phyloP scores from a whole-genome alignment of 345 rosid genomes.

The Acer yangbiense region DNA sequence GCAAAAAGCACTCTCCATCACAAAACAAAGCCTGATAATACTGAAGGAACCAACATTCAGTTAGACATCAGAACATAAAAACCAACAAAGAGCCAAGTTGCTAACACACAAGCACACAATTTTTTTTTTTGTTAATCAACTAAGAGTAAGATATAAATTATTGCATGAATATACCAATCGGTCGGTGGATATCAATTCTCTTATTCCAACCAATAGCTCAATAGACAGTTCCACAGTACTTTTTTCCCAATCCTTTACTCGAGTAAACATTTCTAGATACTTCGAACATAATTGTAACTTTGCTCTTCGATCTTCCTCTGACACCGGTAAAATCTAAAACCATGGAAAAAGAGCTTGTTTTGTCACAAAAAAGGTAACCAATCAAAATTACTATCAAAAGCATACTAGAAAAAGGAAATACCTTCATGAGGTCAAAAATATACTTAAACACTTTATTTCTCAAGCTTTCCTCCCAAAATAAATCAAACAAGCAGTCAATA shows the following conservation, averaged over 20 bases:
- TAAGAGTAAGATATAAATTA: conserved; percentile 13
- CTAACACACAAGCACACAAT: conserved; percentile 7
- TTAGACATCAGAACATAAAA: conserved; percentile 22
- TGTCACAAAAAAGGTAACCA: conserved; percentile 16
- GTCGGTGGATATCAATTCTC: conserved; percentile 67
- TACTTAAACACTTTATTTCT: conserved; percentile 61
- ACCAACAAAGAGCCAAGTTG: conserved; percentile 16
- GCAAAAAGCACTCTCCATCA: conserved; percentile 93
- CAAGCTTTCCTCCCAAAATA: conserved; percentile 84
- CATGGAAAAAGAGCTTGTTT: not conserved
- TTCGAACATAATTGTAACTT: conserved; percentile 79
- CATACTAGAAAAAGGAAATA: conserved; percentile 28
- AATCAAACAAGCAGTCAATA: conserved; percentile 80
- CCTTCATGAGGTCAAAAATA: conserved; percentile 88
- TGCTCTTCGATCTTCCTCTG: conserved; percentile 66
- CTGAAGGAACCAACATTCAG: conserved; percentile 48
- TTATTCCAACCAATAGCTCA: conserved; percentile 81
- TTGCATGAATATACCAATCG: conserved; percentile 46
- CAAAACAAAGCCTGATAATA: conserved; percentile 85
- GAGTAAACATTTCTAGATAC: conserved; percentile 87
- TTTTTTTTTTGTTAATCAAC: not conserved
- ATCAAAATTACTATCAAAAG: conserved; percentile 4
- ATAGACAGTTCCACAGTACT: conserved; percentile 63
- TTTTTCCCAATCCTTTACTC: conserved; percentile 75
- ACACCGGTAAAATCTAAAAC: conserved; percentile 57